These are phyloP conservation scores for Obelidium mucronatum DNA, from an alignment of 192 early-diverging fungal genomes.

Conservation along the genomic window DNA sequence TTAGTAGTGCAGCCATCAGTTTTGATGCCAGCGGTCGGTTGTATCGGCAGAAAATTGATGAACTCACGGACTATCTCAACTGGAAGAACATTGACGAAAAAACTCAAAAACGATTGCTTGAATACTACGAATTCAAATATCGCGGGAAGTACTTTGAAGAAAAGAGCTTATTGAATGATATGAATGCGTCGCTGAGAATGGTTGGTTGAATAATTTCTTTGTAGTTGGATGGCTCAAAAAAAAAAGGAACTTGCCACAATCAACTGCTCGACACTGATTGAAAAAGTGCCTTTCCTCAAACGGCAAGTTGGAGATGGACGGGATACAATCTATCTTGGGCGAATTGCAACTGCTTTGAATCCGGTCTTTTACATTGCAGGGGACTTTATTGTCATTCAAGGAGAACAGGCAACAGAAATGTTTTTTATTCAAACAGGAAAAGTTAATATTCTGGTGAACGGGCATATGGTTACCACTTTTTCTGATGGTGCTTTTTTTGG, in stretches of 20 bases:
- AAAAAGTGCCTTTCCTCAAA: constrained; percentile 45
- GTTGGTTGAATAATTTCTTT: not conserved
- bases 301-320: constrained; percentile 33
- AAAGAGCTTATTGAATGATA: constrained; percentile 19
- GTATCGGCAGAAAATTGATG: constrained; percentile 44
- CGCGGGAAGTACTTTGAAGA: constrained; percentile 45
- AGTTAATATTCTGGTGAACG: constrained; percentile 39
- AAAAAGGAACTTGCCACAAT: constrained; percentile 40
- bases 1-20: constrained; percentile 8
- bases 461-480: constrained; percentile 25
- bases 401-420: constrained; percentile 43
- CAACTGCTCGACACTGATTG: constrained; percentile 38
- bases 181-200: constrained; percentile 35
- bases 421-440: constrained; percentile 41
- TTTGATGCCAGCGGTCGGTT: constrained; percentile 26
- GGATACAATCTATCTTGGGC: constrained; percentile 36
- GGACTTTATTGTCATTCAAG: constrained; percentile 35
- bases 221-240: not conserved
- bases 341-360: constrained; percentile 34
- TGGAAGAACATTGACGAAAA: constrained; percentile 27
- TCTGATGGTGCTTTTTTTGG: constrained; percentile 45
- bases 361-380: constrained; percentile 36
- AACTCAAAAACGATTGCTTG: constrained; percentile 15
- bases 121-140: constrained; percentile 46
- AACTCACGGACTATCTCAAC: constrained; percentile 38